Evolutionary conservation across 2,329 filamentous ascomycete species (phyloP), one percentile per base, ranked within the genome.

Genomic region (Cryphonectria carpinicola): DNA sequence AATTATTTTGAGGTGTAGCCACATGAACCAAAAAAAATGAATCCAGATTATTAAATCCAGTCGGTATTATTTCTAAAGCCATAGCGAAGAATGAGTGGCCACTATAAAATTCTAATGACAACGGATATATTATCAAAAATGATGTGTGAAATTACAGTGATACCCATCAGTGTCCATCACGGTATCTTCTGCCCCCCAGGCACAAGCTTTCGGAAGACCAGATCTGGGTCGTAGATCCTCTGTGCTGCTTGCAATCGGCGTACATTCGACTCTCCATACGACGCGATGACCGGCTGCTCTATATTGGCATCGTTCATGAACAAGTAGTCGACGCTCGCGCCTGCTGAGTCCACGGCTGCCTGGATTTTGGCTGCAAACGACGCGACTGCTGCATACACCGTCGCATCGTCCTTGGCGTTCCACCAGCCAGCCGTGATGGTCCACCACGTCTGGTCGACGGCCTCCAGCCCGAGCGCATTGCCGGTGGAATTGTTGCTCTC

Each of bases 401-500:
- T 69, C 39, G 72, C 56, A 60, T 77, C 76, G 56, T 76, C 75
- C n/a, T 72, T 71, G 13, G 73, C 66, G 11, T 70, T 58, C 74
- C 65, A 79, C 78, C 76, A 77, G 28, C 74, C 74, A 32, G 75
- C 70, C 54, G 78, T 76, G 43, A 78, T 68, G 49, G 73, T 75
- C 43, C 79, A 73, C 77, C 78, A 79, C 11, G 74, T 78, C 68
- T 79, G 76, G 70, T 76, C 75, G 67, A 72, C 74, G 22, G 71
- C 66, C 39, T 77, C 71, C 19, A 80, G 72, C 4, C 77, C 78
- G 28, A 80, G 72, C 1, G 77, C 75, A 71, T 80, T 79, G 41
- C 77, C 79, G 43, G 43, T 49, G 43, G 17, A 49, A 49, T 49
- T 49, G 39, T 77, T 77, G 32, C 70, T 73, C 5, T 63, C 71